A percentile compares a stretch with the other conserved stretches of the same genome.
Conservation (phyloP, 78 protist species). For the Dictyostelium brefeldianum region DNA sequence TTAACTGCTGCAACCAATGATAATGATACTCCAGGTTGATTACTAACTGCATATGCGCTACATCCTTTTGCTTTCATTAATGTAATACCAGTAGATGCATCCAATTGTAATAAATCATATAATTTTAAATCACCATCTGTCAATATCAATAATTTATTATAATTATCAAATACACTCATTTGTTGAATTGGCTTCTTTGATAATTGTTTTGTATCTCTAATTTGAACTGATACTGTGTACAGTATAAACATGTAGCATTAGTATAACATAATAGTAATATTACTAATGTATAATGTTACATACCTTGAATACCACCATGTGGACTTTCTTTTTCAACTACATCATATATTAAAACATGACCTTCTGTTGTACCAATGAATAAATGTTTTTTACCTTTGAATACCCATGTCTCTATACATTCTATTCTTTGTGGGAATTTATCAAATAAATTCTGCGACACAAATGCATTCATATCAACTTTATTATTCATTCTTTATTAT, state of each 20-base stretch:
- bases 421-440: slow-evolving; percentile 44
- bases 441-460: not conserved
- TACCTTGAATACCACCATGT: slow-evolving; percentile 24
- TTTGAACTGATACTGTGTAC: slow-evolving; percentile 32
- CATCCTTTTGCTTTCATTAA: slow-evolving; percentile 65
- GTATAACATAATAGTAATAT: not conserved
- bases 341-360: slow-evolving; percentile 33
- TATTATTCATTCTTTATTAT: not conserved
- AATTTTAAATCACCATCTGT: slow-evolving; percentile 63
- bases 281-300: not conserved
- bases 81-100: not conserved
- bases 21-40: slow-evolving; percentile 23
- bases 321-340: slow-evolving; percentile 10
- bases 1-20: slow-evolving; percentile 67
- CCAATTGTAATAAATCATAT: slow-evolving; percentile 7
- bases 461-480: slow-evolving; percentile 20
- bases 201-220: slow-evolving; percentile 47
- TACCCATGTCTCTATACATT: slow-evolving; percentile 76
- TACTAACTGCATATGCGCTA: slow-evolving; percentile 34
- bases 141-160: slow-evolving; percentile 41
- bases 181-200: slow-evolving; percentile 68
- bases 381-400: slow-evolving; percentile 28
- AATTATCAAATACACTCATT: slow-evolving; percentile 51
- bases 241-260: no score
- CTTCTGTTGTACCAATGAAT: slow-evolving; percentile 54